Percentiles rank a stretch among this genome's conserved stretches.
Evolutionary conservation across 495 filamentous ascomycete genomes (phyloP).

Genomic region (Neurospora tetraspora): DNA sequence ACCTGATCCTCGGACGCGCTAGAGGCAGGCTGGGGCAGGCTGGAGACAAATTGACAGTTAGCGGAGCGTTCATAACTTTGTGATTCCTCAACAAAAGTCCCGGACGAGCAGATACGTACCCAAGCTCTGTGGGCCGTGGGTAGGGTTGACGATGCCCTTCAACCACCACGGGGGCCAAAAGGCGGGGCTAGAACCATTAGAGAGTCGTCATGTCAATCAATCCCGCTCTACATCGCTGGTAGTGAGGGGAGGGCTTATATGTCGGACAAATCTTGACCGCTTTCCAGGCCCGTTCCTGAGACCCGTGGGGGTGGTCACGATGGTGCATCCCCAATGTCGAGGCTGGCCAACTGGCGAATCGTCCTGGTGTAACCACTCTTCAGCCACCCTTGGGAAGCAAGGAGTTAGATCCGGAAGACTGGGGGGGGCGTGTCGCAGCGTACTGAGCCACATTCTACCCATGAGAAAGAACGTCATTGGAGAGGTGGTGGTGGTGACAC

Average conservation of each 20-base stretch:
- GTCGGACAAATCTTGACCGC: neutral
- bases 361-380: neutral
- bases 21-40: neutral
- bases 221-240: too few relatives aligned
- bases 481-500: neutral
- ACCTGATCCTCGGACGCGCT: neutral
- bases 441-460: neutral
- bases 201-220: neutral
- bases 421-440: neutral
- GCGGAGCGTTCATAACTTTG: neutral
- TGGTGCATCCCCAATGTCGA: neutral
- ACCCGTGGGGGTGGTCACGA: neutral
- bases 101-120: neutral
- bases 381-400: neutral
- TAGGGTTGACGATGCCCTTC: neutral
- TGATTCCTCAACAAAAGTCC: neutral
- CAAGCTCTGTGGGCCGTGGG: neutral
- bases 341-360: neutral
- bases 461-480: neutral
- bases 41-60: neutral
- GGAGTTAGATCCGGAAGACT: neutral
- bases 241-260: too few relatives aligned
- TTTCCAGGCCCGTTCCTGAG: neutral
- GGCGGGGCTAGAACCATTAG: neutral
- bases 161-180: neutral